These are phyloP conservation scores for Colletotrichum tanaceti DNA, from an alignment of 2,329 filamentous ascomycete species.

Conservation along the genomic window DNA sequence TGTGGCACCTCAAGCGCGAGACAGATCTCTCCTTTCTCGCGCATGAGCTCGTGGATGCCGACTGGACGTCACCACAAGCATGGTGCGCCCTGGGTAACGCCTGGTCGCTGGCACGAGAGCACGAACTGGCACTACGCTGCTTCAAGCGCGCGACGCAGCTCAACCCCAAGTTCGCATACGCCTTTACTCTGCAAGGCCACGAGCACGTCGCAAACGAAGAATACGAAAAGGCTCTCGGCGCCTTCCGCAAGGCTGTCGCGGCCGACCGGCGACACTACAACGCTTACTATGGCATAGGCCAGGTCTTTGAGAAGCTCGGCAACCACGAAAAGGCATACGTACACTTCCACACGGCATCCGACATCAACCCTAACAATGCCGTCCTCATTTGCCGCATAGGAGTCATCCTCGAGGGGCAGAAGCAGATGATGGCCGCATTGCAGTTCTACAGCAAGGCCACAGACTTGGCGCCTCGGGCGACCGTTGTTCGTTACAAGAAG, in stretches of 20 bases:
- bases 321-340: constrained; percentile 91
- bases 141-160: constrained; percentile 95
- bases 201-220: constrained; percentile 97
- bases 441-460: constrained; percentile 85
- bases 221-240: constrained; percentile 90
- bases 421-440: constrained; percentile 82
- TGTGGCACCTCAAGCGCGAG: constrained; percentile 97
- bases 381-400: constrained; percentile 94
- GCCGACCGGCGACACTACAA: constrained; percentile 94
- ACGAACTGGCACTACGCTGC: constrained; percentile 92
- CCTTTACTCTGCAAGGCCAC: constrained; percentile 94
- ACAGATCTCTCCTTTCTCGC: constrained; percentile 92
- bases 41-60: constrained; percentile 87
- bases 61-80: constrained; percentile 90
- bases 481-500: constrained; percentile 92
- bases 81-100: constrained; percentile 98
- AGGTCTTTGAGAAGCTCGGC: constrained; percentile 89
- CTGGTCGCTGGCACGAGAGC: constrained; percentile 90
- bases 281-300: constrained; percentile 91
- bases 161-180: constrained; percentile 91
- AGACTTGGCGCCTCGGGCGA: constrained; percentile 81
- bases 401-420: constrained; percentile 87
- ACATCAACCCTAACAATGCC: constrained; percentile 93
- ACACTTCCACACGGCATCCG: constrained; percentile 88
- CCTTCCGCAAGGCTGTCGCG: constrained; percentile 86